phyloP scores from a whole-genome alignment of 1,139 yeast species.

The Pneumocystis oryctolagi region DNA sequence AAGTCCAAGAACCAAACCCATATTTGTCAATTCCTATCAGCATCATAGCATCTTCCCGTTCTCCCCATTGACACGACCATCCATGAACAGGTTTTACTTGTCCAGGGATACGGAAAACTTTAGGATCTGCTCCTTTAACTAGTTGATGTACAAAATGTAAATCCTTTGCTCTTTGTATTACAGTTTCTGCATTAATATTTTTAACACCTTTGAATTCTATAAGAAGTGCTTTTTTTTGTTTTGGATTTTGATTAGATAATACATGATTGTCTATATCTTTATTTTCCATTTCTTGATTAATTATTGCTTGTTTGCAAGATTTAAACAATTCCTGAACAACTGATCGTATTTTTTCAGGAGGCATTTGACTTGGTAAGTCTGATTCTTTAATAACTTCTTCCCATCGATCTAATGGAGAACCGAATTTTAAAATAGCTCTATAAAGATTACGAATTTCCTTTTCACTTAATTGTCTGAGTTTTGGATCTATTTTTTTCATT shows the following conservation, averaged over 20 bases:
- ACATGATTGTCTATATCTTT: conserved; percentile 32
- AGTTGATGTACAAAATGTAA: conserved; percentile 47
- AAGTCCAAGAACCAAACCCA: conserved; percentile 93
- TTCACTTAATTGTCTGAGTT: conserved; percentile 43
- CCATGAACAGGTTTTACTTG: conserved; percentile 70
- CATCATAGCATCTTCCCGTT: conserved; percentile 71
- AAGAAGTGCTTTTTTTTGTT: conserved; percentile 71
- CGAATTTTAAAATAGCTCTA: conserved; percentile 65
- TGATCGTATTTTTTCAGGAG: conserved; percentile 54
- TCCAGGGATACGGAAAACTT: conserved; percentile 41
- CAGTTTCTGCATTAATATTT: conserved; percentile 78
- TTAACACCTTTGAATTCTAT: conserved; percentile 84
- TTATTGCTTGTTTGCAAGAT: conserved; percentile 46
- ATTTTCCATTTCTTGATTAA: conserved; percentile 51
- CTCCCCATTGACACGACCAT: conserved; percentile 83
- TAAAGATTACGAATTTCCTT: conserved; percentile 79
- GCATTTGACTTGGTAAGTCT: conserved; percentile 68
- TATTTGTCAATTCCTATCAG: conserved; percentile 77
- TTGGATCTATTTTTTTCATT: conserved; percentile 4
- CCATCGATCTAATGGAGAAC: conserved; percentile 70
- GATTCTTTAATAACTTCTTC: conserved; percentile 85
- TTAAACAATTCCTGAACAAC: conserved; percentile 58
- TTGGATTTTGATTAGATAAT: conserved; percentile 24
- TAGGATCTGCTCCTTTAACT: conserved; percentile 45
- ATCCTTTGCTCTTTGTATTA: conserved; percentile 69